Conservation (phyloP, 2,329 filamentous ascomycete species). For the Xylaria sp. region DNA sequence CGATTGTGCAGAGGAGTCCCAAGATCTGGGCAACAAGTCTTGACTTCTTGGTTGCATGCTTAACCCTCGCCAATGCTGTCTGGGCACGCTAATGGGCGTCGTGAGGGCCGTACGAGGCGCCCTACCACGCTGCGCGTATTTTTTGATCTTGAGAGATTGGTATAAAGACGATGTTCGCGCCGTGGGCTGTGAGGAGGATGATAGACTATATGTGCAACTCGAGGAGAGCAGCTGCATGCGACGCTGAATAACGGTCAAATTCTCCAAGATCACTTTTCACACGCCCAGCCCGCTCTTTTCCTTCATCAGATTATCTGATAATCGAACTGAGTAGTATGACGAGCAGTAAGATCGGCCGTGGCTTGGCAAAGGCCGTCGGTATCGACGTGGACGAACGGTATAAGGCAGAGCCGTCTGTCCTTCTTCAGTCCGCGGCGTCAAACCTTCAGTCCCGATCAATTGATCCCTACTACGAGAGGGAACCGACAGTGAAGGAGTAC, state of each 20-base stretch:
- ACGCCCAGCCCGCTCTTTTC: neutral
- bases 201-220: neutral
- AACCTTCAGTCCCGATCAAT: slow-evolving; percentile 51
- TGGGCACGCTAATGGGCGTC: slow-evolving; percentile 26
- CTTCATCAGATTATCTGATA: neutral
- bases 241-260: neutral
- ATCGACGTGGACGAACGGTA: slow-evolving; percentile 49
- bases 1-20: slow-evolving; percentile 2
- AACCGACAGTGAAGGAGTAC: slow-evolving; percentile 80
- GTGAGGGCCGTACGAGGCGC: slow-evolving; percentile 1
- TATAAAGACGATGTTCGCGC: slow-evolving; percentile 24
- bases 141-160: neutral
- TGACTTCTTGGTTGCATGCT: slow-evolving; percentile 31
- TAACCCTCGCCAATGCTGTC: slow-evolving; percentile 19
- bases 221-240: neutral
- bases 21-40: slow-evolving; percentile 23
- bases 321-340: slow-evolving; percentile 7
- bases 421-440: slow-evolving; percentile 45
- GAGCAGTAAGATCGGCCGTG: slow-evolving; percentile 29
- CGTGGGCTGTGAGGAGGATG: neutral
- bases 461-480: slow-evolving; percentile 83
- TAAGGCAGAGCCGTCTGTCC: slow-evolving; percentile 43
- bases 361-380: slow-evolving; percentile 42
- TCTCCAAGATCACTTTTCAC: neutral
- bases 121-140: neutral